These are phyloP conservation scores for Aechmea fasciata DNA, from an alignment of 176 grass and related monocot species.

Conservation along the genomic window DNA sequence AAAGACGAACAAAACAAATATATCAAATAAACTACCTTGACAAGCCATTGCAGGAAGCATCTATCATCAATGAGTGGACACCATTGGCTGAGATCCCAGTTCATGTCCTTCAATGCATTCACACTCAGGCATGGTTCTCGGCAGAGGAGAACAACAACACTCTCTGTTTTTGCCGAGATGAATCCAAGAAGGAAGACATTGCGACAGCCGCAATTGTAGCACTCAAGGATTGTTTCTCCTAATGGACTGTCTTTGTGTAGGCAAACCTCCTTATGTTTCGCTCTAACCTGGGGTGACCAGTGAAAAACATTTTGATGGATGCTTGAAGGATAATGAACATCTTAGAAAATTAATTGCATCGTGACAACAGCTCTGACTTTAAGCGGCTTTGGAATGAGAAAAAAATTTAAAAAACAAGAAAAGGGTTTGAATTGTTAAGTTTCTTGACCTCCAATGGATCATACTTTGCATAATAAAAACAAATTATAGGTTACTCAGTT, in stretches of 20 bases:
- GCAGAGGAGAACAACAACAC: slow-evolving; percentile 91
- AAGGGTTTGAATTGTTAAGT: too few species aligned
- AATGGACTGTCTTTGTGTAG: slow-evolving; percentile 96
- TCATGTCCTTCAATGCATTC: slow-evolving; percentile 97
- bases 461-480: too few species aligned
- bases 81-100: slow-evolving; percentile 99
- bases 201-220: slow-evolving; percentile 93
- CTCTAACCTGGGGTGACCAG: slow-evolving; percentile 54
- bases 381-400: too few species aligned
- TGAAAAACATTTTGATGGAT: slow-evolving; percentile 2
- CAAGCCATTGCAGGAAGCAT: slow-evolving; percentile 95
- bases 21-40: slow-evolving; percentile 51
- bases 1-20: not conserved
- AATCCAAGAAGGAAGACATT: slow-evolving; percentile 99
- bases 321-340: slow-evolving; percentile 5
- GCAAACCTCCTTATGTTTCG: slow-evolving; percentile 97
- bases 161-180: slow-evolving; percentile 96
- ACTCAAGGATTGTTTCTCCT: slow-evolving; percentile 98
- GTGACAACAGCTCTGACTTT: not conserved
- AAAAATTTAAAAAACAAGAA: not conserved
- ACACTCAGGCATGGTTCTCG: slow-evolving; percentile 99
- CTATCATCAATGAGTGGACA: slow-evolving; percentile 98
- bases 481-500: too few species aligned
- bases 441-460: too few species aligned
- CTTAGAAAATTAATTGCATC: not conserved